phyloP scores from a whole-genome alignment of 202 grass and related monocot genomes.

The Alloteropsis angusta region DNA sequence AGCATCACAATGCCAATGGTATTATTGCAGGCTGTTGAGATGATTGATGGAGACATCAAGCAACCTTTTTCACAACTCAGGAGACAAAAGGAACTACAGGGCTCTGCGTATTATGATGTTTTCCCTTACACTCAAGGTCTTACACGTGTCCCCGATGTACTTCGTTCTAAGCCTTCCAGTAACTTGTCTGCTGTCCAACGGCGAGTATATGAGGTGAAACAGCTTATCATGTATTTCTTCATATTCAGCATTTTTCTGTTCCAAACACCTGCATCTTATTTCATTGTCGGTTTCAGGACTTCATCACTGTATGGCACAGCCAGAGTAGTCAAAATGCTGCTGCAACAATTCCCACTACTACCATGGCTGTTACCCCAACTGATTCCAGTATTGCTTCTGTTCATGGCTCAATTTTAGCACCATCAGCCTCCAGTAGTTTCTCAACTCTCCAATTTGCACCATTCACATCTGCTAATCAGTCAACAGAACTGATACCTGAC shows the following conservation, averaged over 20 bases:
- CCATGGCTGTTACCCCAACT: conserved; percentile 10
- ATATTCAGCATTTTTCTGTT: background rate
- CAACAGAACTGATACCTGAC: conserved; percentile 55
- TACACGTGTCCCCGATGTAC: conserved; percentile 61
- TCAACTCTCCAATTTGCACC: conserved; percentile 41
- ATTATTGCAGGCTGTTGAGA: conserved; percentile 64
- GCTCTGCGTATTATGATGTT: conserved; percentile 82
- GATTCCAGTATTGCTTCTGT: conserved; percentile 43
- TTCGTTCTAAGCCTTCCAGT: conserved; percentile 65
- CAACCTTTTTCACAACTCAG: conserved; percentile 65
- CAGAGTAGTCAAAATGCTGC: conserved; percentile 70
- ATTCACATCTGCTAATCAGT: conserved; percentile 39
- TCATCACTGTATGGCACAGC: conserved; percentile 82
- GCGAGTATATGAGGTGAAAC: conserved; percentile 77
- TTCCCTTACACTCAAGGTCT: conserved; percentile 74
- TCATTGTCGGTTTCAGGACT: conserved; percentile 57
- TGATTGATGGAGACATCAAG: conserved; percentile 83
- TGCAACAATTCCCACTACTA: conserved; percentile 33
- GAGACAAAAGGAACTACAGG: conserved; percentile 71
- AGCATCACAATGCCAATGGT: conserved; percentile 1
- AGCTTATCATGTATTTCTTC: background rate
- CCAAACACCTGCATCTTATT: conserved; percentile 3
- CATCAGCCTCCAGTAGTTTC: conserved; percentile 23
- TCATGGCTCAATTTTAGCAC: conserved; percentile 61
- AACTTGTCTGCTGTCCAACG: conserved; percentile 59